Evolutionary conservation across 306 rosid species (phyloP), one percentile per base, ranked within the genome.

Genomic region (Quercus ilex): DNA sequence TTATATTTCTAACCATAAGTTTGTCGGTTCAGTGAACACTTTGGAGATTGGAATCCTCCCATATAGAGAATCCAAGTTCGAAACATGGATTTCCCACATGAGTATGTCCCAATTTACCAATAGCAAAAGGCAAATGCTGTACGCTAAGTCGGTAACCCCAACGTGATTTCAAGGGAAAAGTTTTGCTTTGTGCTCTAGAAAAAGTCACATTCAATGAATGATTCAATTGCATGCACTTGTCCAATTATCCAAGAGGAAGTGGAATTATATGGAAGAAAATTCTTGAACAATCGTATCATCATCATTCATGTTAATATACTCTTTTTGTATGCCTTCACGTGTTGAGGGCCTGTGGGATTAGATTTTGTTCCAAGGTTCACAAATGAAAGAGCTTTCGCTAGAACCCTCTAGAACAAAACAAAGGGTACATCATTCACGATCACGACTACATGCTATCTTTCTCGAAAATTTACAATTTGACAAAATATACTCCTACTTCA

Each of bases 161-260:
- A 3, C 53, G 53, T 13, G 53, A 12, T 49, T 49, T 10, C 33
- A 46, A 73, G n/a, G 20, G 12, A 19, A 8, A 38, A 21, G 4
- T 21, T 59, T 15, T 11, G 15, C 3, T 3, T 23, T 25, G 52
- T n/a, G 52, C 17, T n/a, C 26, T 33, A 49, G 12, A 71, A 26
- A 21, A 46, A 52, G 5, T 25, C 18, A 65, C 79, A n/a, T 75
- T 78, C 83, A 81, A 28, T 41, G 79, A 82, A 81, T 82, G 82
- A 68, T 73, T 74, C 56, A 26, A 51, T 56, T 46, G 23, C 57
- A 80, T 9, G 65, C 77, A 78, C 76, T 80, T 83, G 83, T 85
- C 89, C 52, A 55, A 75, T 84, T 87, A 85, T 87, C 89, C 82
- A 46, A 81, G 87, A 77, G 79, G 92, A 83, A 5, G 33, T 18